Evolutionary conservation across 2,329 filamentous ascomycete genomes (phyloP), one percentile per base, ranked within the genome.

Genomic region (Phyllosticta capitalensis): DNA sequence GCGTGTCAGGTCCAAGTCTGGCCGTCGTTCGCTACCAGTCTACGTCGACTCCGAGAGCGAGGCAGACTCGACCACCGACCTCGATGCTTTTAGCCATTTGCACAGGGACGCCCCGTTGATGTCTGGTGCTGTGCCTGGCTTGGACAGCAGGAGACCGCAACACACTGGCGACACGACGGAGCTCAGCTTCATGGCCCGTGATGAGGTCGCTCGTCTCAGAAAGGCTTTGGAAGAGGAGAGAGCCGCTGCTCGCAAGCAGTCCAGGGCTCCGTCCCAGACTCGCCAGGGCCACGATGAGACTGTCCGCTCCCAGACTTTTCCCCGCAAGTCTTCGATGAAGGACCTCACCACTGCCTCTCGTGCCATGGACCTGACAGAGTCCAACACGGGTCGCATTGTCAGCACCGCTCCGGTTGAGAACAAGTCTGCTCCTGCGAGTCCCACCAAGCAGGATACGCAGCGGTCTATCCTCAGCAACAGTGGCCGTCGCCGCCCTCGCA

Each of bases 151-250:
- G 45, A 24, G 20, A 3, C 54, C 52, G 6, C 54, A 60, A 19
- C 49, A 14, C 7, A 56, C 58, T 51, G 58, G 58, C 20, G 68
- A 72, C 51, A 63, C 82, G 53, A 84, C 82, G 1, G 72, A 81
- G 61, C 66, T 85, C 55, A 84, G 79, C 68, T 77, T 78, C 61
- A 75, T 83, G 61, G 77, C 82, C 65, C 74, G 74, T 56, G 71
- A 76, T 58, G 77, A 81, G 56, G 78, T 84, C 64, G 78, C 78
- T 28, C 73, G 76, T 51, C 72, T 85, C 55, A 78, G 83, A 49
- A 81, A 78, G 64, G 76, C 74, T 14, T 65, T 85, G 6, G 83
- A 85, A 66, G 77, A 81, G 61, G 81, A 84, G 67, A 72, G 78
- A 56, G 67, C 77, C 28, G 74, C 75, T 26, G 52, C 52, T 51